Conservation (phyloP, 495 filamentous ascomycete species). For the Tuber melanosporum region DNA sequence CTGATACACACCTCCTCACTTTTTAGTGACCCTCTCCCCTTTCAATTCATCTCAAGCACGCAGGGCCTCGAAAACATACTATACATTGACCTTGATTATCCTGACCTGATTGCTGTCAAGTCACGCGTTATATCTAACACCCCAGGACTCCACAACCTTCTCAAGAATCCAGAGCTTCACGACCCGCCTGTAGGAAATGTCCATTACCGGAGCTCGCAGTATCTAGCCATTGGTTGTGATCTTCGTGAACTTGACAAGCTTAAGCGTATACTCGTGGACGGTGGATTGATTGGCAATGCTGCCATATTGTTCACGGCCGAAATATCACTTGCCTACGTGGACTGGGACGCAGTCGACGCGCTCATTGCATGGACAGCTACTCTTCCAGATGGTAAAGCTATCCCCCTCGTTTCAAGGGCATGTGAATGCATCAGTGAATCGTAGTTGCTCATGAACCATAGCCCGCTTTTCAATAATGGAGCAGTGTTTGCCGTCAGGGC, state of each 20-base stretch:
- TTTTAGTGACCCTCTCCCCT: slow-evolving; percentile 82
- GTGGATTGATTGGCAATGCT: slow-evolving; percentile 53
- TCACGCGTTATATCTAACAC: slow-evolving; percentile 57
- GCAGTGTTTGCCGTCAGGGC: slow-evolving; percentile 73
- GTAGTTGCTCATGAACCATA: slow-evolving; percentile 37
- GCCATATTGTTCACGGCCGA: slow-evolving; percentile 75
- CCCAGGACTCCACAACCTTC: slow-evolving; percentile 50
- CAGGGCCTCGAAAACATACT: slow-evolving; percentile 49
- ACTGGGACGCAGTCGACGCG: slow-evolving; percentile 61
- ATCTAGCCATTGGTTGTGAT: slow-evolving; percentile 77
- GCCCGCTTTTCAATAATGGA: slow-evolving; percentile 77
- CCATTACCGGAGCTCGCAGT: slow-evolving; percentile 59
- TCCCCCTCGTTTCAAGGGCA: slow-evolving; percentile 4
- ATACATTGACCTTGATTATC: slow-evolving; percentile 86
- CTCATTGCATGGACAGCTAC: slow-evolving; percentile 64
- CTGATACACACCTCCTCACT: slow-evolving; percentile 23
- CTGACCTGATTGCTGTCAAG: slow-evolving; percentile 71
- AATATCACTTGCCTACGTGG: slow-evolving; percentile 89
- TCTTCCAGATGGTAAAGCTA: slow-evolving; percentile 54
- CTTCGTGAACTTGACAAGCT: slow-evolving; percentile 59
- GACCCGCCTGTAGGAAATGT: slow-evolving; percentile 46
- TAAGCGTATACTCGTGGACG: slow-evolving; percentile 50
- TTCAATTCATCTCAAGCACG: slow-evolving; percentile 66
- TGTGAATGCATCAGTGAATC: not conserved
- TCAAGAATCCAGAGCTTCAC: slow-evolving; percentile 48